Evolutionary conservation across 305 asterid species (phyloP).

Genomic region (Fraxinus platypoda): DNA sequence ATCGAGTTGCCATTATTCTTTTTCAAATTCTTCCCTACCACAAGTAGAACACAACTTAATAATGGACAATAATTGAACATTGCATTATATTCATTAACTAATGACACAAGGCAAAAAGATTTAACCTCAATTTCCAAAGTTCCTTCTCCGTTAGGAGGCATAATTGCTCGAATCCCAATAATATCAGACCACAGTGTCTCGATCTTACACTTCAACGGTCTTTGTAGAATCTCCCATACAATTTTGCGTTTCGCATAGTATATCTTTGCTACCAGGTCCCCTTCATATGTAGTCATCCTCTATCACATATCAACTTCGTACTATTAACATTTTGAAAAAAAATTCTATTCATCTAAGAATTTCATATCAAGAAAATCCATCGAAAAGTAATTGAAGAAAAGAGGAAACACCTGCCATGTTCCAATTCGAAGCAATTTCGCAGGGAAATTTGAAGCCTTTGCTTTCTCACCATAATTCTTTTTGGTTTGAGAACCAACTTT

Average conservation of each 20-base stretch:
- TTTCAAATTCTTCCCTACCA: not conserved
- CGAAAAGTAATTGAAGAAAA: not conserved
- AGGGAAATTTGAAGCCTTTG: conserved; percentile 50
- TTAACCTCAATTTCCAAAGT: conserved; percentile 46
- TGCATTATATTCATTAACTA: not conserved
- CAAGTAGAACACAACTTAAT: not conserved
- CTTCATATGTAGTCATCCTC: conserved; percentile 36
- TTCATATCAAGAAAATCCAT: not conserved
- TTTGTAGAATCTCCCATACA: conserved; percentile 62
- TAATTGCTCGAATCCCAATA: conserved; percentile 34
- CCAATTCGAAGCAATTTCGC: conserved; percentile 33
- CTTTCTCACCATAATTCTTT: conserved; percentile 17
- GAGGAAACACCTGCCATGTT: conserved; percentile 42
- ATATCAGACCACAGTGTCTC: conserved; percentile 56
- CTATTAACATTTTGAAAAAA: not conserved
- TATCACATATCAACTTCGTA: conserved; percentile 2
- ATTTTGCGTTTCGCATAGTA: conserved; percentile 47
- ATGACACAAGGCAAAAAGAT: not conserved
- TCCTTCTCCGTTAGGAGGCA: conserved; percentile 16
- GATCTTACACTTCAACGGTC: conserved; percentile 50
- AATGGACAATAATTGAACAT: not conserved
- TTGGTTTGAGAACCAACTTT: not conserved
- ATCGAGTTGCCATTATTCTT: not conserved
- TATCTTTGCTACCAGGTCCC: conserved; percentile 42
- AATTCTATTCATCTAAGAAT: not conserved